Evolutionary conservation across 768 basidiomycete species (phyloP).

Genomic region (Guyanaporus albipodus): DNA sequence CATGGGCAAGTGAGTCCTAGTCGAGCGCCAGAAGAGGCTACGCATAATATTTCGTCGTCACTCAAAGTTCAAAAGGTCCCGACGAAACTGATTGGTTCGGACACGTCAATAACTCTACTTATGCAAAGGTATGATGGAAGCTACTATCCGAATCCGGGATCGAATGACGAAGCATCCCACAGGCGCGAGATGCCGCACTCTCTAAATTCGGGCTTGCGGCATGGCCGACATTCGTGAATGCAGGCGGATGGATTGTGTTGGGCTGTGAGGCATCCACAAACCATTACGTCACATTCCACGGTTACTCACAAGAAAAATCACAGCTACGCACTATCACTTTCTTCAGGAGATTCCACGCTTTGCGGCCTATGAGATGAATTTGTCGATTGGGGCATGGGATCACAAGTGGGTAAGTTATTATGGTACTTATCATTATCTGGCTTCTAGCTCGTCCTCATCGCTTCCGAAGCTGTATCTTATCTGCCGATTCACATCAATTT

Average conservation of each 20-base stretch:
- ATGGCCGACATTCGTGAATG: constrained; percentile 12
- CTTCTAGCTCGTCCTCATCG: neutral
- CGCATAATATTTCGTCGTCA: neutral
- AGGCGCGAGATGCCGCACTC: constrained; percentile 17
- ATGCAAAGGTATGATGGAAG: constrained; percentile 9
- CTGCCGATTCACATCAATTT: constrained; percentile 11
- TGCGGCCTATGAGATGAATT: constrained; percentile 10
- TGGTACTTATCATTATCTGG: neutral
- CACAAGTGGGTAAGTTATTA: constrained; percentile 14
- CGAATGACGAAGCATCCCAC: neutral
- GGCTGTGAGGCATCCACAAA: constrained; percentile 2
- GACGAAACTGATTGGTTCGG: constrained; percentile 19
- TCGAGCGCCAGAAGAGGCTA: neutral
- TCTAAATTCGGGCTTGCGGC: constrained; percentile 5
- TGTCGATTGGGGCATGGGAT: constrained; percentile 18
- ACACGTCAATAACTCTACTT: constrained; percentile 14
- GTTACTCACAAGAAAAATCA: neutral
- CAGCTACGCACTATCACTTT: constrained; percentile 16
- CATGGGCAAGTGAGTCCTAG: constrained; percentile 16
- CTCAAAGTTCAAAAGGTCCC: constrained; percentile 9
- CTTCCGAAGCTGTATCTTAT: constrained; percentile 12
- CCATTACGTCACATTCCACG: neutral
- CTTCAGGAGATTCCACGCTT: constrained; percentile 17
- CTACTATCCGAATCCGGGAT: neutral
- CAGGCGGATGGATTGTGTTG: constrained; percentile 6